Evolutionary conservation across 208 protist genomes (phyloP).

Genomic region (Porcisia hertigi): DNA sequence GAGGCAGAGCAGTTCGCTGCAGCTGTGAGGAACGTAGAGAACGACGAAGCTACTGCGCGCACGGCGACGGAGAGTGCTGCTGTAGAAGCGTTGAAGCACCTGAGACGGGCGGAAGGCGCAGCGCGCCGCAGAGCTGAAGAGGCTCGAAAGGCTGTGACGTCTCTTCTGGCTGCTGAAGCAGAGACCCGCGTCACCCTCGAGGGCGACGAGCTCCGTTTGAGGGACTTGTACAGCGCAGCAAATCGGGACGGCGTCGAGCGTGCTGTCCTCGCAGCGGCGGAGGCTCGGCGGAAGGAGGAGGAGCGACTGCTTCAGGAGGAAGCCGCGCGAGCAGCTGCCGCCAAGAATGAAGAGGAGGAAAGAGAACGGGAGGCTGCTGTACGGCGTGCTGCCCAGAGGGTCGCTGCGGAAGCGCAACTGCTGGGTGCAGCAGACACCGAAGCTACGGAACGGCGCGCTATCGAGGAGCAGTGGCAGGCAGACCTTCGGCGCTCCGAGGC

Average conservation of each 20-base stretch:
- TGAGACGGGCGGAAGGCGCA: background rate
- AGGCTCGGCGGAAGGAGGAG: slow-evolving; percentile 1
- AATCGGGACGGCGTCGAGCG: background rate
- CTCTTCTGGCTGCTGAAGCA: background rate
- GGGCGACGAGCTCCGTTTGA: background rate
- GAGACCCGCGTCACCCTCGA: background rate
- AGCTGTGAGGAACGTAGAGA: background rate
- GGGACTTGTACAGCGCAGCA: background rate
- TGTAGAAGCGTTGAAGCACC: background rate
- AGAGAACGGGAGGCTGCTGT: background rate
- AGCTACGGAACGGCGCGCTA: background rate
- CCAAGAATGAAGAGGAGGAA: background rate
- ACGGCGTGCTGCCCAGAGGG: background rate
- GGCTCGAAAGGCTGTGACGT: background rate
- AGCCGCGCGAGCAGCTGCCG: background rate
- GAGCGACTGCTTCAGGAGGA: slow-evolving; percentile 4
- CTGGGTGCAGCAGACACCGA: background rate
- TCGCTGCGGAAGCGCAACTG: background rate
- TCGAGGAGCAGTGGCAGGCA: slow-evolving; percentile 1
- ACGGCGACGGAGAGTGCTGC: background rate
- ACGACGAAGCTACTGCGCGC: slow-evolving; percentile 16
- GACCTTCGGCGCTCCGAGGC: background rate
- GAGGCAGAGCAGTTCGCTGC: slow-evolving; percentile 1
- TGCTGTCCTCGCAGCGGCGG: background rate
- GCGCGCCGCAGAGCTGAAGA: slow-evolving; percentile 1